These are phyloP conservation scores for Lachancea nothofagi DNA, from an alignment of 805 yeast genomes.

Conservation along the genomic window DNA sequence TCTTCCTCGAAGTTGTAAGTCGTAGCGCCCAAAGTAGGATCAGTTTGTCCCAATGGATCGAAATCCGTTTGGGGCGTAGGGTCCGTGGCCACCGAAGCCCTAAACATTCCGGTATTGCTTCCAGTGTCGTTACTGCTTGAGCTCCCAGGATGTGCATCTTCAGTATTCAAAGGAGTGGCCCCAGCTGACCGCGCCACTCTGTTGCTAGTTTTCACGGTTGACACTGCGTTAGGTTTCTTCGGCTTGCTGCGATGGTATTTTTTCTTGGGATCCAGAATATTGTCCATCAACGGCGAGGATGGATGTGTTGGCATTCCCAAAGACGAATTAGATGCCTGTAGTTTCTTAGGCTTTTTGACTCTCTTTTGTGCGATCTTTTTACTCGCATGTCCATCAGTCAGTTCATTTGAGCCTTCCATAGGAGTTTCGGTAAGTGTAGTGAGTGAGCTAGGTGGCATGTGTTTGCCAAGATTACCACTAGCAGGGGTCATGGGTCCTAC, in stretches of 20 bases:
- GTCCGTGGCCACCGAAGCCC: slow-evolving; percentile 10
- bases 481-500: slow-evolving; percentile 11
- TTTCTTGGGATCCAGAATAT: slow-evolving; percentile 4
- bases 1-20: slow-evolving; percentile 11
- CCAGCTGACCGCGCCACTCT: slow-evolving; percentile 14
- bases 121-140: slow-evolving; percentile 12
- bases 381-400: slow-evolving; percentile 8
- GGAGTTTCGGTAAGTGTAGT: slow-evolving; percentile 18
- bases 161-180: slow-evolving; percentile 13
- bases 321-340: background rate
- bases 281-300: slow-evolving; percentile 5
- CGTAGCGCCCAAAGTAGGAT: slow-evolving; percentile 11
- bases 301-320: background rate
- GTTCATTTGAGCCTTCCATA: slow-evolving; percentile 10
- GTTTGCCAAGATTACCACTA: slow-evolving; percentile 10
- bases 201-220: slow-evolving; percentile 10
- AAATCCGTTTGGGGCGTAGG: slow-evolving; percentile 15
- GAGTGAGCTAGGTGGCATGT: slow-evolving; percentile 14
- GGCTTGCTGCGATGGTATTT: slow-evolving; percentile 3
- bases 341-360: slow-evolving; percentile 6
- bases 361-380: slow-evolving; percentile 10
- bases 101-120: slow-evolving; percentile 8
- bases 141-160: slow-evolving; percentile 8
- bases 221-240: slow-evolving; percentile 12
- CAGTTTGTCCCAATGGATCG: slow-evolving; percentile 11